Evolutionary conservation across 2,329 filamentous ascomycete species (phyloP), one percentile per base, ranked within the genome.

Genomic region (Rhynchosporium secalis): DNA sequence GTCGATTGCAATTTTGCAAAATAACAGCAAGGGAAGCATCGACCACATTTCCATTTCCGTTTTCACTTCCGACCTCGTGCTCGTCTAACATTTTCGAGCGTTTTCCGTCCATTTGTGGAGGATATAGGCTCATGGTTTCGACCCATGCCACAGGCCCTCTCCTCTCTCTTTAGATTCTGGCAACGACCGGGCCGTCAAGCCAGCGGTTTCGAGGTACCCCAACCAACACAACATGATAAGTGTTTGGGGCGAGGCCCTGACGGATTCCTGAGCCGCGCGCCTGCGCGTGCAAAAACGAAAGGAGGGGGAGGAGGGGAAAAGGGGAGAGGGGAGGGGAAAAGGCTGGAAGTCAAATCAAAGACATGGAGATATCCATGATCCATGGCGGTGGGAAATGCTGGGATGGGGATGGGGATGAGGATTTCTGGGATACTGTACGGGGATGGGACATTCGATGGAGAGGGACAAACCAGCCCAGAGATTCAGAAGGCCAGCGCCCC

Each of bases 231-330:
- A 49, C 20, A 7, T 29, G 20, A 29, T 38, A 45, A 36, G 33
- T 10, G 9, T 5, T 28, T 31, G n/a, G 45, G 40, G 55, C 40
- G 54, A 58, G 36, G 48, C 47, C 47, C 29, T 36, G 47, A 28
- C 55, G 55, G 55, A 55, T 31, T 20, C 47, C 40, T 56, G 48
- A 61, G 51, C 62, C 62, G 59, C 62, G 59, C 62, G 62, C 59
- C 62, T 64, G 58, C 56, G 61, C 36, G 47, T 46, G 61, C 46
- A 49, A 57, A 56, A 31, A 51, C 41, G 15, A 36, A 20, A 4
- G 4, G 4, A 28, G 33, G 29, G 38, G 36, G n/a, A 26, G 31
- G 48, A n/a, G 40, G n/a, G 49, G 20, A 29, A 33, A 33, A 40
- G 51, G 33, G 28, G 49, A 54, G 49, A 40, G 15, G 36, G 49